phyloP scores from a whole-genome alignment of 306 rosid species.

The Sophora flavescens region DNA sequence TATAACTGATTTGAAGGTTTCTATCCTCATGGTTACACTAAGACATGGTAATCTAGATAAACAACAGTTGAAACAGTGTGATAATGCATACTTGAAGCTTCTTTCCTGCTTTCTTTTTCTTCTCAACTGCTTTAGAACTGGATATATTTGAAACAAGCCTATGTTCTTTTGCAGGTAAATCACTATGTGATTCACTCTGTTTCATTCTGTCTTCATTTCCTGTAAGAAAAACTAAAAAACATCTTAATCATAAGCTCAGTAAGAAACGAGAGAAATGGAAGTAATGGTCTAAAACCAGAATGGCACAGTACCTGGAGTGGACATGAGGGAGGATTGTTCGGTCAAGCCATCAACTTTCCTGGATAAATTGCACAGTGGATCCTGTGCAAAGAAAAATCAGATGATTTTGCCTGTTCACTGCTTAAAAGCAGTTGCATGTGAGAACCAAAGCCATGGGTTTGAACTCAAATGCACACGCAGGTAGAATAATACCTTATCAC shows the following conservation, averaged over 20 bases:
- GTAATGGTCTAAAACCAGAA: slow-evolving; percentile 11
- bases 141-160: slow-evolving; percentile 35
- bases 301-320: slow-evolving; percentile 57
- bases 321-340: slow-evolving; percentile 47
- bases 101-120: slow-evolving; percentile 60
- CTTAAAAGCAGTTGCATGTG: slow-evolving; percentile 9
- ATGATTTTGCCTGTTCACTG: slow-evolving; percentile 17
- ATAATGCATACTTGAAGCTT: slow-evolving; percentile 53
- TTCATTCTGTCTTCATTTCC: slow-evolving; percentile 52
- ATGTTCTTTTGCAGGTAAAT: slow-evolving; percentile 45
- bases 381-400: slow-evolving; percentile 58
- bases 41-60: slow-evolving; percentile 12
- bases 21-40: slow-evolving; percentile 11
- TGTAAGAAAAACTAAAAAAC: slow-evolving; percentile 13
- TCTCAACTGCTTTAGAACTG: slow-evolving; percentile 54
- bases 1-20: slow-evolving; percentile 23
- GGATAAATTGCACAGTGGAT: slow-evolving; percentile 46
- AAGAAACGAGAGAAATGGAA: slow-evolving; percentile 35
- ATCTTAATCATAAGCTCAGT: slow-evolving; percentile 34
- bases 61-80: background rate
- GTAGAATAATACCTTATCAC: slow-evolving; percentile 19
- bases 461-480: slow-evolving; percentile 2
- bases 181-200: slow-evolving; percentile 40
- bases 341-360: slow-evolving; percentile 50
- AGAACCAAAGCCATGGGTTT: slow-evolving; percentile 28